phyloP scores from a whole-genome alignment of 768 basidiomycete genomes.

The Serendipita sp. region DNA sequence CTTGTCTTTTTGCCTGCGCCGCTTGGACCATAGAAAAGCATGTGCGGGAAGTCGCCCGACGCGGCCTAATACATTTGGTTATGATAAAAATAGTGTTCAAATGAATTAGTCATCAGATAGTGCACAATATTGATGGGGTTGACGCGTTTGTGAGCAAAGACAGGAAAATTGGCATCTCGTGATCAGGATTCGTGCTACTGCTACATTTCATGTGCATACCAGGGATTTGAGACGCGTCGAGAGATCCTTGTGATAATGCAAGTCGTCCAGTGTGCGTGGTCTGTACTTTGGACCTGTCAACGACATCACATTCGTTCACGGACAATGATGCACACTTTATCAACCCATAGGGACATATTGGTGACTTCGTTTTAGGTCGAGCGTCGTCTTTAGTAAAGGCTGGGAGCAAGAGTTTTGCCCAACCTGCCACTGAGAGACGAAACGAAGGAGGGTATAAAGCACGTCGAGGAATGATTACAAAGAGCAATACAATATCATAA shows the following conservation, averaged over 20 bases:
- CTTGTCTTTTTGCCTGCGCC: slow-evolving; percentile 98
- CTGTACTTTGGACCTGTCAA: slow-evolving; percentile 41
- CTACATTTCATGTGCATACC: slow-evolving; percentile 24
- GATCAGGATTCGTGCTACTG: slow-evolving; percentile 12
- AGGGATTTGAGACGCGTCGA: slow-evolving; percentile 67
- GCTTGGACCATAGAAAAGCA: slow-evolving; percentile 93
- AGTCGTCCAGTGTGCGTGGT: slow-evolving; percentile 64
- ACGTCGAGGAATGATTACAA: no score
- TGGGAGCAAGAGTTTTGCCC: not conserved
- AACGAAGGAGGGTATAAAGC: no score
- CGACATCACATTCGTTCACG: not conserved
- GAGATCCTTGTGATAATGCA: slow-evolving; percentile 77
- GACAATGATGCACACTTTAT: slow-evolving; percentile 24
- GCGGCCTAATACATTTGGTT: slow-evolving; percentile 36
- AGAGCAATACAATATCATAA: no score
- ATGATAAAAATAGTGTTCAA: not conserved
- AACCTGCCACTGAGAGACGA: no score
- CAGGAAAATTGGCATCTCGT: not conserved
- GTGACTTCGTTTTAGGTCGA: not conserved
- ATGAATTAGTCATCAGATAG: not conserved
- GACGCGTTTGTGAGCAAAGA: not conserved
- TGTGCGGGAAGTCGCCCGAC: slow-evolving; percentile 91
- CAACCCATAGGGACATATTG: slow-evolving; percentile 44
- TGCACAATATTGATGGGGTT: not conserved
- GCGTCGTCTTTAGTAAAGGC: not conserved